Evolutionary conservation across 2,329 filamentous ascomycete genomes (phyloP), one percentile per base, ranked within the genome.

Genomic region (Apiospora rasikravindrae): DNA sequence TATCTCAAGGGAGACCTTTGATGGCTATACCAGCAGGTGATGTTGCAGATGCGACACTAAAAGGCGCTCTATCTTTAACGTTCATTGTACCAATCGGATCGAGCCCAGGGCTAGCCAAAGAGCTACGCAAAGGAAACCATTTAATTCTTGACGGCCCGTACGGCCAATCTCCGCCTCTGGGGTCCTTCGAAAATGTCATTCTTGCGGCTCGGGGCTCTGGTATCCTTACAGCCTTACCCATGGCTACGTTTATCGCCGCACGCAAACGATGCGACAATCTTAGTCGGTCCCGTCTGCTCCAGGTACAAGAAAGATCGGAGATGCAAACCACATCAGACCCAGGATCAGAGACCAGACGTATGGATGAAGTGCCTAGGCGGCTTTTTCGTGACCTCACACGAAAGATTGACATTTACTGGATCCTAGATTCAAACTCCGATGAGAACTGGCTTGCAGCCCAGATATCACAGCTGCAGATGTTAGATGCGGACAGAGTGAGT

Each of bases 331-430:
- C n/a, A 51, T 24, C n/a, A 51, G n/a, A 51, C n/a, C 49, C 49
- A 26, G 49, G n/a, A 51, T 51, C n/a, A 51, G 49, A 51, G 49
- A 26, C 49, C n/a, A 51, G n/a, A 51, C n/a, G 49, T 13, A 51
- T 51, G n/a, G n/a, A 26, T 26, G n/a, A 49, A 51, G n/a, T 51
- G 49, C 49, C 49, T 51, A 51, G n/a, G 49, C 49, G n/a, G 33
- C 61, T n/a, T 67, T 40, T 67, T 67, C 61, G 61, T 40, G 61
- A 67, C 33, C 40, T 67, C 19, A 67, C 61, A 33, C 61, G 61
- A n/a, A 67, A 42, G 40, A 42, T 67, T 42, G 33, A 37, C 33
- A 67, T 67, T n/a, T 37, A 40, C 33, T 67, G 33, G 61, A 42
- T 42, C 29, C 33, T 67, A 26, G 61, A 67, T 22, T 37, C 19